Conservation (phyloP, 2,329 filamentous ascomycete species). For the Harringtonia lauricola region DNA sequence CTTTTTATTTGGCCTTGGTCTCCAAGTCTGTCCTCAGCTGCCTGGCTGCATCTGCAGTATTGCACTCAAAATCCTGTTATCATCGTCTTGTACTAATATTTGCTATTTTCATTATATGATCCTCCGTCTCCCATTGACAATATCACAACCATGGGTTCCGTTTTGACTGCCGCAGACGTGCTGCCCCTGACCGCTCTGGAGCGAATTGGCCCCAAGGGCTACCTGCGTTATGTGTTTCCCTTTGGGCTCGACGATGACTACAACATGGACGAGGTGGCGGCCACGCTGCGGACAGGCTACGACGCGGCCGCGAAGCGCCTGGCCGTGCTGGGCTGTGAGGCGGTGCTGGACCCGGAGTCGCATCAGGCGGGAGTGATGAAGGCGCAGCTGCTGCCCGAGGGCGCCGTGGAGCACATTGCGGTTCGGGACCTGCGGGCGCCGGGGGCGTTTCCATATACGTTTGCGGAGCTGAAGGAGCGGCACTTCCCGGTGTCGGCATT, state of each 20-base stretch:
- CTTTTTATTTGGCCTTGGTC: too few species aligned
- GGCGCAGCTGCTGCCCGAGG: background rate
- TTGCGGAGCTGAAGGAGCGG: background rate
- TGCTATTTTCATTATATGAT: too few species aligned
- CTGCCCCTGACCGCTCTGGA: slow-evolving; percentile 1
- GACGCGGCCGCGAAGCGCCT: background rate
- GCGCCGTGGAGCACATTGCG: background rate
- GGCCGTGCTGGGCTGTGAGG: background rate
- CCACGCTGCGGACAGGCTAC: background rate
- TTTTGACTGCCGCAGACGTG: background rate
- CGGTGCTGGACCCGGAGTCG: background rate
- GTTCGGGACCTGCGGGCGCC: slow-evolving; percentile 1
- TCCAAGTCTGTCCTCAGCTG: too few species aligned
- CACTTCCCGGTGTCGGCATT: background rate
- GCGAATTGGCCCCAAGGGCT: slow-evolving; percentile 3
- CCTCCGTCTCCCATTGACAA: background rate
- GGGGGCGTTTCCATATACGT: background rate
- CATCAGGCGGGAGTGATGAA: background rate
- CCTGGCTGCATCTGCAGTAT: too few species aligned
- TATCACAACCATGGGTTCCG: background rate
- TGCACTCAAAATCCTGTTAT: too few species aligned
- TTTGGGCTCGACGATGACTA: slow-evolving; percentile 1
- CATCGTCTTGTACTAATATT: too few species aligned
- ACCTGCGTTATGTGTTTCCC: slow-evolving; percentile 4
- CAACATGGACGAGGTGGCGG: background rate